Evolutionary conservation across 192 early-diverging fungal genomes (phyloP).

Genomic region (Backusella parvicylindrica): DNA sequence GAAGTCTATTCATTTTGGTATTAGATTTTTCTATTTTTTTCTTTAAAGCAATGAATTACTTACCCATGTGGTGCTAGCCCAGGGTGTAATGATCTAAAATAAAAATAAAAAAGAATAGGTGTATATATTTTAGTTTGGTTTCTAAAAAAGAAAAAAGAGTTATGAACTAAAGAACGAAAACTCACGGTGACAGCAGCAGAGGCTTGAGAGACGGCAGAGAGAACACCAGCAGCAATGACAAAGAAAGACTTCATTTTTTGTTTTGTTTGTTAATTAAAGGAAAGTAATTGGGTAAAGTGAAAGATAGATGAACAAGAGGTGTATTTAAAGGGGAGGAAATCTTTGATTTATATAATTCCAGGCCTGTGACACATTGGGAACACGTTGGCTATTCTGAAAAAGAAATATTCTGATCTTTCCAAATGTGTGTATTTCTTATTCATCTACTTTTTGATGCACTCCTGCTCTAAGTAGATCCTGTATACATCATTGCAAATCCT

Average conservation of each 20-base stretch:
- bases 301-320: constrained; percentile 1
- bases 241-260: constrained; percentile 24
- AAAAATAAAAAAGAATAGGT: neutral
- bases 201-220: constrained; percentile 2
- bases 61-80: constrained; percentile 31
- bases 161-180: constrained; percentile 4
- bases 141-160: neutral
- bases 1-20: constrained; percentile 15
- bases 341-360: constrained; percentile 7
- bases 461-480: neutral
- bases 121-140: neutral
- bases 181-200: constrained; percentile 5
- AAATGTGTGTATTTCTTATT: constrained; percentile 5
- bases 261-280: constrained; percentile 5
- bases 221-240: constrained; percentile 18
- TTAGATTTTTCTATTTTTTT: neutral
- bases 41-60: neutral
- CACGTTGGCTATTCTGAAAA: constrained; percentile 11
- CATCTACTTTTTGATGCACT: constrained; percentile 5
- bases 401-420: constrained; percentile 5
- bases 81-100: constrained; percentile 26
- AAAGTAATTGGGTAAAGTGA: constrained; percentile 10
- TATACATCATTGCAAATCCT: neutral
- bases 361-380: constrained; percentile 10
- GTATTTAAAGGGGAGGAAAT: neutral